phyloP scores from a whole-genome alignment of 163 green algal genomes.

The Smithsoniella earleae region DNA sequence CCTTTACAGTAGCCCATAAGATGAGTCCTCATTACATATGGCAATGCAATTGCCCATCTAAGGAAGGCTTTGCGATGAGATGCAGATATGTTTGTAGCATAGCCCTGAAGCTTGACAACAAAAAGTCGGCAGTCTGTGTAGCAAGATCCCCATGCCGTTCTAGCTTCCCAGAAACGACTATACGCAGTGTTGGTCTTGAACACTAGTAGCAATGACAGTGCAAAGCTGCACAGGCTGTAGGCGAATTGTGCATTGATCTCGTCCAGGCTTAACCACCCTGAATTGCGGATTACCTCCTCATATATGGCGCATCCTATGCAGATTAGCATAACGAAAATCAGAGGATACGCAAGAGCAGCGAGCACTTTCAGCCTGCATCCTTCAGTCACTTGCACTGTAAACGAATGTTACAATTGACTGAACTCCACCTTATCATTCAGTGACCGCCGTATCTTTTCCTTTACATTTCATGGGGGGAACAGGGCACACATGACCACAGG shows the following conservation, averaged over 20 bases:
- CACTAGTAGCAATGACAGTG: slow-evolving; percentile 5
- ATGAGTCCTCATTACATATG: slow-evolving; percentile 4
- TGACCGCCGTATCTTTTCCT: no score
- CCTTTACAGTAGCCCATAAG: slow-evolving; percentile 28
- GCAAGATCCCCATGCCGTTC: not conserved
- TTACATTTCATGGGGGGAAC: not conserved
- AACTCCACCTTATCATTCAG: no score
- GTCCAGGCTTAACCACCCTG: not conserved
- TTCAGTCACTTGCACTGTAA: not conserved
- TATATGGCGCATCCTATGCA: slow-evolving; percentile 1
- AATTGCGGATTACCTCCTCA: not conserved
- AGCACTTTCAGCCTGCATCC: slow-evolving; percentile 18
- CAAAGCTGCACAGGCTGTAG: slow-evolving; percentile 29
- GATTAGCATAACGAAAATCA: not conserved
- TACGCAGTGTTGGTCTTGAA: slow-evolving; percentile 29
- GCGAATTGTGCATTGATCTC: slow-evolving; percentile 1
- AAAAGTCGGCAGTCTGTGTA: not conserved
- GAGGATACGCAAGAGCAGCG: slow-evolving; percentile 10
- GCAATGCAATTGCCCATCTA: slow-evolving; percentile 10
- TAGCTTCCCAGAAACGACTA: slow-evolving; percentile 17
- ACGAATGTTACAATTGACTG: not conserved
- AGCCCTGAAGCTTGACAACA: not conserved
- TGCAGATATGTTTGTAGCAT: not conserved
- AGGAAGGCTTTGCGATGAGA: not conserved
- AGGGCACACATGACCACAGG: slow-evolving; percentile 5